phyloP scores from a whole-genome alignment of 1,284 basidiomycete species.

The Xanthoconium separans region DNA sequence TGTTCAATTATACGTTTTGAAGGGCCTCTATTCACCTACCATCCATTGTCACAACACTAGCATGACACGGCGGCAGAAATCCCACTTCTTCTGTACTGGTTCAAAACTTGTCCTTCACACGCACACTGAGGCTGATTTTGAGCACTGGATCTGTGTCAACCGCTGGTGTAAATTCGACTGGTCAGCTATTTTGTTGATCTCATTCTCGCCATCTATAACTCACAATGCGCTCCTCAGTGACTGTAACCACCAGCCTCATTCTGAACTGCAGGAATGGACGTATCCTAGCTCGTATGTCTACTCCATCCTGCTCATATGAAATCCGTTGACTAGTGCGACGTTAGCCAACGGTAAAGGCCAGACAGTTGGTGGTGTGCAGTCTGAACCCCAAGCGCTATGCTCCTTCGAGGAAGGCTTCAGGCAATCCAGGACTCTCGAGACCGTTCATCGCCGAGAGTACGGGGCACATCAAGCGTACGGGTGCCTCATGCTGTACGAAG shows the following conservation, averaged over 20 bases:
- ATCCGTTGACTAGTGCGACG: no score
- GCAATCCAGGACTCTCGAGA: no score
- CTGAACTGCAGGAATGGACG: background rate
- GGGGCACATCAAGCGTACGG: no score
- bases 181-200: conserved; percentile 9
- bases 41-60: background rate
- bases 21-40: no score
- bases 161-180: background rate
- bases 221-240: background rate
- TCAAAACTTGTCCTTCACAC: background rate
- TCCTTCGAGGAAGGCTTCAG: background rate
- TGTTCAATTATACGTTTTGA: no score
- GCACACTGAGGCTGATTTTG: background rate
- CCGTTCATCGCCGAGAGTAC: background rate
- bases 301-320: background rate
- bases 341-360: conserved; percentile 2
- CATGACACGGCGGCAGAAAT: no score
- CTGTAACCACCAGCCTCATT: background rate
- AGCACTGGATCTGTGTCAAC: conserved; percentile 1
- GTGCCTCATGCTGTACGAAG: no score
- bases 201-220: background rate
- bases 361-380: conserved; percentile 8
- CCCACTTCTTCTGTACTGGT: background rate
- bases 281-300: conserved; percentile 5
- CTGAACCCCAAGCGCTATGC: conserved; percentile 5